Evolutionary conservation across 208 protist genomes (phyloP), one percentile per base, ranked within the genome.

Genomic region (Trypanosoma caninum): DNA sequence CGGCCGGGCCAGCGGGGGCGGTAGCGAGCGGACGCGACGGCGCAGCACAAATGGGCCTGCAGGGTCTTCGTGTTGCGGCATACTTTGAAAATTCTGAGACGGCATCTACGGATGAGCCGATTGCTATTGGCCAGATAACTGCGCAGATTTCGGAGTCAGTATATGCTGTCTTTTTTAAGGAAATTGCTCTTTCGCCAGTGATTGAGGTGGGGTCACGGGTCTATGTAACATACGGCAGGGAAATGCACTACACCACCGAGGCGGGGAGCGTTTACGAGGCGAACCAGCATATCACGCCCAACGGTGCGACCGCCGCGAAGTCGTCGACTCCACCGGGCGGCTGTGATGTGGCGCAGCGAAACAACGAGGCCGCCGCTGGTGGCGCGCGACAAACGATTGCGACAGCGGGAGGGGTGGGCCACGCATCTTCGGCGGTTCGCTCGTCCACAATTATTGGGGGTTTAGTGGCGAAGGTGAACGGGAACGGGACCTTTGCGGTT

Each of bases 181-280:
- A 77, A 10, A 78, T 84, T 20, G 74, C 69, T 13, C 74, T 92
- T 35, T 89, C 81, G 0, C 85, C 85, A 16, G 54, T 92, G 13
- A 69, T 92, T 35, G 83, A 89, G 45, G 74, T 93, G 10, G 87
- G 87, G 38, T 90, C 76, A 5, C 80, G 87, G 20, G 87, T 93
- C 27, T 79, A 84, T 45, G 61, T 93, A 22, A 76, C 76, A 51
- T 82, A 83, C 48, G 81, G 71, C 67, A 18, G 60, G 58, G 53
- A 82, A 66, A 0, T 34, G 3, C 30, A 25, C 11, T n/a, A 28
- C 11, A 14, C 35, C 14, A 6, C 11, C n/a, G 57, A 52, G 1
- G 0, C 53, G 4, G 48, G 20, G 13, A 50, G 30, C 1, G 10
- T 30, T 9, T 4, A 2, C 20, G 55, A 50, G 30, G 7, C 23